Base-by-base conservation (phyloP, 179 eudicot species). In the Beta lomatogona region DNA sequence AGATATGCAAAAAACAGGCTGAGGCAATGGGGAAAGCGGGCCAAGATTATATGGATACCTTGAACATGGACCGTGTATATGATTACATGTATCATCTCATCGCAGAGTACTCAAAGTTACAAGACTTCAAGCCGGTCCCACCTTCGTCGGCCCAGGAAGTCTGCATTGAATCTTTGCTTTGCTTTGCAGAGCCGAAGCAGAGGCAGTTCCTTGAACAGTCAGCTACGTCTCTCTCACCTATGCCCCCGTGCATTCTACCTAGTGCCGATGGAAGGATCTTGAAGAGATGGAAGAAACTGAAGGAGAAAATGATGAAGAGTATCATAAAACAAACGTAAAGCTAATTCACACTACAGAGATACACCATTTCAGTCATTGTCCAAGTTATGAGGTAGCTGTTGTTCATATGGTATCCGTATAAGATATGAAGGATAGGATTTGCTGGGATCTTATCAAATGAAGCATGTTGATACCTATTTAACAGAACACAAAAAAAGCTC, bases 1-100 rank as follows among this genome's bases (percentile, higher is more conserved):
- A 36, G 31, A 12, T 58, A 71, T 28, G 67, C 8, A 58, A 70
- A 36, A 59, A 77, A 78, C 86, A 93, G 97, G 97, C 94, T 0
- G 91, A 75, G 73, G 83, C 87, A 36, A 90, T 93, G 52, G 97
- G 97, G 16, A 86, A 45, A 86, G 89, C 83, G 46, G 93, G 91
- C 46, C 97, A 94, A 68, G 86, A 91, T 70, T 90, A 82, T 87
- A 93, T 94, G 98, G 94, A 81, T 76, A 83, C 84, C 44, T 58
- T 94, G 77, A 93, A 77, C 86, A 94, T 93, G 94, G 93, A 90
- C 68, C 88, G 88, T 7, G 85, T 94, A n/a, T 94, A 94, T 14
- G 97, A 92, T 85, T 94, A 94, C 89, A 93, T 94, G 97, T 91
- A 65, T 78, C 97, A 94, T 82, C 90, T 94, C 6, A 81, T 94